Percentiles rank a stretch among this genome's conserved stretches.
Evolutionary conservation across 2,329 filamentous ascomycete genomes (phyloP).

Genomic region (Aspergillus tamarii): DNA sequence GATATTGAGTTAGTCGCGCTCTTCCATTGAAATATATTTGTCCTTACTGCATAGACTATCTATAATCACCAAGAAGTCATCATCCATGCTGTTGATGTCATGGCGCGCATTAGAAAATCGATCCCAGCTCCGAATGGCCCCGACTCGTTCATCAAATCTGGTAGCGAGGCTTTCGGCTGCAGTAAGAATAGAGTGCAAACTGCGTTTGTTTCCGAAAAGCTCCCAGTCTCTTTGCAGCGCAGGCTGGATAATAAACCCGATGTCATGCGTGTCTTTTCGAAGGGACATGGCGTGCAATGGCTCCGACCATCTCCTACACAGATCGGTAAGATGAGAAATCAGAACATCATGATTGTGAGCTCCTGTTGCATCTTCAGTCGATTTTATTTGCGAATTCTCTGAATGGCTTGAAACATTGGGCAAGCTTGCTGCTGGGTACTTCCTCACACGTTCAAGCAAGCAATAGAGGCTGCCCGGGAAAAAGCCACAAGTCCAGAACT

Average conservation of each 20-base stretch:
- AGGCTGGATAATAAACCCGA: constrained; percentile 58
- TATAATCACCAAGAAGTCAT: constrained; percentile 47
- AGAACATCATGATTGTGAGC: background rate
- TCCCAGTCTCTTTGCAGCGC: constrained; percentile 54
- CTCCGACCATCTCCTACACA: constrained; percentile 20
- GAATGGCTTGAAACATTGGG: background rate
- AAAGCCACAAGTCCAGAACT: background rate
- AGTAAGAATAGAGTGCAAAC: constrained; percentile 16
- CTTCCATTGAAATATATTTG: accelerated
- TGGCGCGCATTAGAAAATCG: constrained; percentile 18
- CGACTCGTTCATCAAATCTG: constrained; percentile 38
- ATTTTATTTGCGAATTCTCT: background rate
- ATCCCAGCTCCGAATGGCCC: constrained; percentile 44
- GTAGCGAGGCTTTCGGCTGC: constrained; percentile 33
- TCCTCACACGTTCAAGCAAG: background rate
- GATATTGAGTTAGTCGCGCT: background rate
- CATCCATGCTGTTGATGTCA: constrained; percentile 36
- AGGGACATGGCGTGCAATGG: constrained; percentile 21
- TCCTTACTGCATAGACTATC: constrained; percentile 40
- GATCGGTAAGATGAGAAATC: background rate
- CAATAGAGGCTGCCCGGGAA: background rate
- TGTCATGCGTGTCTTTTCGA: constrained; percentile 58
- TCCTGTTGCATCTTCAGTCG: background rate
- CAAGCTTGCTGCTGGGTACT: background rate
- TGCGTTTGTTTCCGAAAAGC: constrained; percentile 34